These are phyloP conservation scores for Trichophyton verrucosum DNA, from an alignment of 2,329 filamentous ascomycete species.

Conservation along the genomic window DNA sequence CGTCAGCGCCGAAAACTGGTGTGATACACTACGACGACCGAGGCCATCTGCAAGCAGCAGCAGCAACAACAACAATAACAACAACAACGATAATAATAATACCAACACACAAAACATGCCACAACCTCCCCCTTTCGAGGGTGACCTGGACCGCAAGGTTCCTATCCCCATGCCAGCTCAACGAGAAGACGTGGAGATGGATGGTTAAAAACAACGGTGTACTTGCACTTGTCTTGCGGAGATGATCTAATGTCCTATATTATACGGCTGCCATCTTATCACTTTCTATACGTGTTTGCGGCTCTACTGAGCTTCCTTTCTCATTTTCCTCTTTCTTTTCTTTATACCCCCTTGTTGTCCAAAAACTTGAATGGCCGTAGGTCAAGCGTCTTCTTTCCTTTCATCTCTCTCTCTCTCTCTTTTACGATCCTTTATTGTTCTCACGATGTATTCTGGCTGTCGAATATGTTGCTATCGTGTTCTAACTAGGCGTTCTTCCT, in stretches of 20 bases:
- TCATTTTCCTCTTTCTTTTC: not conserved
- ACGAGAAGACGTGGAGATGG: constrained; percentile 26
- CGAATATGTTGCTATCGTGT: not conserved
- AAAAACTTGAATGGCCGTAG: not conserved
- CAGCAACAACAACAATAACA: not conserved
- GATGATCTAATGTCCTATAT: not conserved
- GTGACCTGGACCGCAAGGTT: constrained; percentile 8
- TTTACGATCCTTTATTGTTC: not conserved
- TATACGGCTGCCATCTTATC: not conserved
- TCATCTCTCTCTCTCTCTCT: not conserved
- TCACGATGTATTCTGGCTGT: not conserved
- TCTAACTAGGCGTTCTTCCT: too few relatives aligned
- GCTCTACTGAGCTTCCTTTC: not conserved
- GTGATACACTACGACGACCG: constrained; percentile 56
- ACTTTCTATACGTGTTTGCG: not conserved
- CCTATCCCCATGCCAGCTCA: constrained; percentile 14
- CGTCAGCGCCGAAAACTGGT: constrained; percentile 82
- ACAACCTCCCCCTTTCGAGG: not conserved
- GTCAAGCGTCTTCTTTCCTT: not conserved
- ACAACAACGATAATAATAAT: not conserved
- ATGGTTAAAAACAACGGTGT: constrained; percentile 20
- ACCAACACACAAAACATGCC: not conserved
- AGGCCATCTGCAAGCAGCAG: constrained; percentile 11
- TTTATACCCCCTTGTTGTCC: not conserved
- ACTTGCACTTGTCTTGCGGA: constrained; percentile 9